These are phyloP conservation scores for Penicillium sp. DNA, from an alignment of 2,329 filamentous ascomycete species.

Conservation along the genomic window DNA sequence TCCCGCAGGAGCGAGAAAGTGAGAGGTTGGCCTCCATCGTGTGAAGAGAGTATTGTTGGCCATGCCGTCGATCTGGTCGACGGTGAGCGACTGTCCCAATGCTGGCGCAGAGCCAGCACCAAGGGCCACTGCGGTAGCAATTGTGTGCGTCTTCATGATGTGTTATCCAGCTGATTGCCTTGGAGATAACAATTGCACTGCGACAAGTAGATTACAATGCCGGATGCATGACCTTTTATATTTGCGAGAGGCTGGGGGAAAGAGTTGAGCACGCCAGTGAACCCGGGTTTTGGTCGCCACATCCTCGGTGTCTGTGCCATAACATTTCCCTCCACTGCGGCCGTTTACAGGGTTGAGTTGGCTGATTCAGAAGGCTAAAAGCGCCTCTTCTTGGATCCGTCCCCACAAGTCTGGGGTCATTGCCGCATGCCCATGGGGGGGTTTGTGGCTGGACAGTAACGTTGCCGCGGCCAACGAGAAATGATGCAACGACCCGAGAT, in stretches of 20 bases:
- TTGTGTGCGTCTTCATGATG: constrained; percentile 4
- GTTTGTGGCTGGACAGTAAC: neutral
- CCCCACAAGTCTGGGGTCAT: neutral
- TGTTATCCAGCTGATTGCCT: neutral
- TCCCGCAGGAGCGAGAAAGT: constrained; percentile 13
- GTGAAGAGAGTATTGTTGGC: constrained; percentile 14
- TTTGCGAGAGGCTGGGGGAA: neutral
- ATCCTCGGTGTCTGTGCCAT: constrained; percentile 9
- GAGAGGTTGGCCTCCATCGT: constrained; percentile 11
- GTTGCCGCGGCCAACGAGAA: constrained; percentile 1
- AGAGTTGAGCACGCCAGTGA: too few species aligned
- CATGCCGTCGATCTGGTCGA: constrained; percentile 11
- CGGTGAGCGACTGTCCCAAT: constrained; percentile 8
- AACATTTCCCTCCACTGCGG: neutral
- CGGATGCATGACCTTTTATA: neutral
- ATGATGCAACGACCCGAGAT: constrained; percentile 2
- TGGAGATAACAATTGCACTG: neutral
- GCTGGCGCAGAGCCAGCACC: constrained; percentile 1
- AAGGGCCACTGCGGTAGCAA: constrained; percentile 2
- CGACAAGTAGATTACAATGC: neutral
- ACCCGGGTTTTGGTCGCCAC: constrained; percentile 12
- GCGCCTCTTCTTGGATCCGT: neutral
- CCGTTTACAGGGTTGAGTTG: neutral
- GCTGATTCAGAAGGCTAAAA: neutral
- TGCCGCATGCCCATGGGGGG: neutral